Base-by-base conservation (phyloP, 2,329 filamentous ascomycete genomes). In the Cercospora zeina region DNA sequence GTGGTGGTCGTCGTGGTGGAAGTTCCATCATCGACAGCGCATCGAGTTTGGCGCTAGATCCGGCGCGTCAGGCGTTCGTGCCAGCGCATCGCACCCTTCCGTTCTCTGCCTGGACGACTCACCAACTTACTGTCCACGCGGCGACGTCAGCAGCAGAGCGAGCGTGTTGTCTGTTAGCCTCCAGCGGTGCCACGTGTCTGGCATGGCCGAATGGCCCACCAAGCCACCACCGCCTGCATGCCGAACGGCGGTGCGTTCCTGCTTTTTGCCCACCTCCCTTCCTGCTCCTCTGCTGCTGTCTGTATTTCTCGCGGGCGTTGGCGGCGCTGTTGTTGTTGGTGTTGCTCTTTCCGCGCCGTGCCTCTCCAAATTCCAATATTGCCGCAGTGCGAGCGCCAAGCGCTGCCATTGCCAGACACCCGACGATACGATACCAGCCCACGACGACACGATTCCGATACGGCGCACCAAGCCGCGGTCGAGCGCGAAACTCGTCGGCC, bases 151-250 rank as follows among this genome's bases (percentile, higher is more conserved):
- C 51, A 50, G 33, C 53, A 39, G 34, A 61, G 60, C 31, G 31
- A 58, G 39, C 39, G 55, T 27, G 24, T 27, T 27, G 24, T 27
- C 6, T 50, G 42, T 54, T 56, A 63, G 61, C 56, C 58, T 47
- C 27, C 55, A 54, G 61, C 55, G 60, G 60, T 65, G 63, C 63
- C 63, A 65, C 60, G 60, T 60, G 49, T 63, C 56, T 58, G 57
- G 56, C 50, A 56, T 21, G 30, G 31, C 14, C 45, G 37, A 51
- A 21, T 31, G 59, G 54, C 45, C 61, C 53, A 56, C 58, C 47
- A 51, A 36, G n/a, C n/a, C 24, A 27, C 3, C 24, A 27, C 24
- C 24, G 6, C 24, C 24, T 27, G 6, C 24, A 3, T 27, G 24
- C 24, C 53, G 47, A 49, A 49, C 39, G 30, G 16, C 16, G 37